Base-by-base conservation (phyloP, 805 yeast genomes). In the Hanseniaspora meyeri region DNA sequence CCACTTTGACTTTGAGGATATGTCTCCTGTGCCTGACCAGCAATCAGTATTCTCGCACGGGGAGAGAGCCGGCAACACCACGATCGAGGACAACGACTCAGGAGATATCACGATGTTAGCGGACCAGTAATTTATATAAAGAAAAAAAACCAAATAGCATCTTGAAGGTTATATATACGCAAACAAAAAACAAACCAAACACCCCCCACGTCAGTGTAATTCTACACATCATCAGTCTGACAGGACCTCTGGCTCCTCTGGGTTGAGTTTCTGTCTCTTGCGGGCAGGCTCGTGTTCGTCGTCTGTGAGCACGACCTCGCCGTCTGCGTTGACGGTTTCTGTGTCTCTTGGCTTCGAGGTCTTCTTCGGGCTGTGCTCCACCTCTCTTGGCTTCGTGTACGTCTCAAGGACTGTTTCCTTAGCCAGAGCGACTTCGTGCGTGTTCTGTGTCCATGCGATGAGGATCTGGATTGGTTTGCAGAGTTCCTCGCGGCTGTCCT, bases 401-500 rank as follows among this genome's bases (percentile, higher is more conserved):
- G 16, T 36, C n/a, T 36, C 38, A 2, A 36, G 38, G 5, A 12
- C n/a, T 2, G 4, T 16, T 5, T 58, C 27, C 62, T 17, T 16
- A 11, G 27, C 43, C 47, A 32, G 36, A 19, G 48, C 29, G 5
- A 53, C 62, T 59, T 63, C 16, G 56, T 61, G 14, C 51, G 59
- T 17, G 27, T 8, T 3, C 2, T n/a, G 36, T 42, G 42, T 42
- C 62, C 59, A 12, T 51, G 51, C 34, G 64, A 65, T 16, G 63
- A 59, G 11, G 68, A 70, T 9, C 83, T 65, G 61, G 79, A 81
- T 46, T 88, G 72, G 62, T 87, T 91, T 40, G 83, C 71, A 45
- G 80, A 77, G 61, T 80, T 57, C 55, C 9, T 63, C 67, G 34
- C 60, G 70, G 60, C 86, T 96, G 43, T 81, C 83, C 55, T 91